A percentile compares a stretch with the other conserved stretches of the same genome.
Conservation (phyloP, 2,329 filamentous ascomycete genomes). For the Tothia fuscella region DNA sequence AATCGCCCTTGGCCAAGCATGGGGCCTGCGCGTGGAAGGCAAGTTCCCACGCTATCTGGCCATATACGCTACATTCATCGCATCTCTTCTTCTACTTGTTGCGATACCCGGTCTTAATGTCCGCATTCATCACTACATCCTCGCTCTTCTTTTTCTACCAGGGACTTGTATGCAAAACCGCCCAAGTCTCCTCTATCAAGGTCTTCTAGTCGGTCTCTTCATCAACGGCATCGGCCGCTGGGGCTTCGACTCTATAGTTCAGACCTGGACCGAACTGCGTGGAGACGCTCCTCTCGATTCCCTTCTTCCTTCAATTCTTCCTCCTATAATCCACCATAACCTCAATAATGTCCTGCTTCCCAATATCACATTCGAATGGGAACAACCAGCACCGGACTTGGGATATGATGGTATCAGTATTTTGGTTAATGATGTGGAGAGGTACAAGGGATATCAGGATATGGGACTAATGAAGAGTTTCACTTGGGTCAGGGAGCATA, state of each 20-base stretch:
- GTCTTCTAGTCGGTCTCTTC: conserved; percentile 78
- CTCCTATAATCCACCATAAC: conserved; percentile 31
- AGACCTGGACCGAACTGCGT: conserved; percentile 63
- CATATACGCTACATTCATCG: conserved; percentile 59
- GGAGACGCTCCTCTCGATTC: conserved; percentile 43
- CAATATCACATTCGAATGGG: conserved; percentile 54
- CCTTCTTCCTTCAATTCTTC: conserved; percentile 39
- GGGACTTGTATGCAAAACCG: conserved; percentile 84
- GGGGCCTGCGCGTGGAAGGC: conserved; percentile 75
- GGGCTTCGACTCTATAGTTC: conserved; percentile 82
- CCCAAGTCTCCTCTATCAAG: conserved; percentile 75
- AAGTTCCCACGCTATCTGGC: conserved; percentile 65
- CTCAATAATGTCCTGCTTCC: conserved; percentile 30
- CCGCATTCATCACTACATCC: conserved; percentile 89
- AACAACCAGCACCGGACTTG: conserved; percentile 4
- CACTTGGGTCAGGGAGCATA: conserved; percentile 44
- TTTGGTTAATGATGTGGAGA: conserved; percentile 75
- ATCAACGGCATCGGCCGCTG: conserved; percentile 89
- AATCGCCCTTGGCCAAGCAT: conserved; percentile 66
- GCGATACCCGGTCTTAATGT: conserved; percentile 65
- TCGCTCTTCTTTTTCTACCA: conserved; percentile 74
- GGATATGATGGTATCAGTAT: conserved; percentile 64
- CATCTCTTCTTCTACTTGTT: conserved; percentile 57
- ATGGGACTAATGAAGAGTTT: conserved; percentile 39
- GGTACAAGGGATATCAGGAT: conserved; percentile 58